Conservation (phyloP, 2,329 filamentous ascomycete species). For the Esteya vermicola region DNA sequence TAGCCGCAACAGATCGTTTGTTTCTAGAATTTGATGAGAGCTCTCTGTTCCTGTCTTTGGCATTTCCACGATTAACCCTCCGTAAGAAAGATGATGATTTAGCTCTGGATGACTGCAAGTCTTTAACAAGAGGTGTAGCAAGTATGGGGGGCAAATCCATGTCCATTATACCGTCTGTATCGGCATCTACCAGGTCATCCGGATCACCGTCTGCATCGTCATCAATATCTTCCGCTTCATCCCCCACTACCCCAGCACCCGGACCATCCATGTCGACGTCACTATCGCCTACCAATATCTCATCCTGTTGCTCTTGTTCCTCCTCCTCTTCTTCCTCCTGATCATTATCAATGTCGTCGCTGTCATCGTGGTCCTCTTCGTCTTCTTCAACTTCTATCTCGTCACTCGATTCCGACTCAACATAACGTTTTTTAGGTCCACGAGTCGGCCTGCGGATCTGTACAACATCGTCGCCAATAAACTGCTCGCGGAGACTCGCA, state of each 20-base stretch:
- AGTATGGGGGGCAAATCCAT: constrained; percentile 23
- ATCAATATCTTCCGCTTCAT: constrained; percentile 35
- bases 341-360: constrained; percentile 22
- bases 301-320: constrained; percentile 13
- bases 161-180: constrained; percentile 15
- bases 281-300: constrained; percentile 13
- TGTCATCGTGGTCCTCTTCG: constrained; percentile 3
- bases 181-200: constrained; percentile 17
- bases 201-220: constrained; percentile 14
- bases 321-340: constrained; percentile 21
- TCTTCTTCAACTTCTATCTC: constrained; percentile 5
- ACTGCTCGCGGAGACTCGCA: constrained; percentile 19
- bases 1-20: no score
- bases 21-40: no score
- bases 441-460: constrained; percentile 35
- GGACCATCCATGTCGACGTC: constrained; percentile 20
- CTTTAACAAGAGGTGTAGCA: no score
- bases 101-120: no score
- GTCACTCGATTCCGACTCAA: constrained; percentile 32
- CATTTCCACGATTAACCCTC: no score
- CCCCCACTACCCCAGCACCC: constrained; percentile 27
- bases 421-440: constrained; percentile 43
- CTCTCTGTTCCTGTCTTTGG: no score
- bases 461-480: constrained; percentile 31
- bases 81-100: no score